Base-by-base conservation (phyloP, 345 rosid genomes). In the Bruguiera gymnorhiza region DNA sequence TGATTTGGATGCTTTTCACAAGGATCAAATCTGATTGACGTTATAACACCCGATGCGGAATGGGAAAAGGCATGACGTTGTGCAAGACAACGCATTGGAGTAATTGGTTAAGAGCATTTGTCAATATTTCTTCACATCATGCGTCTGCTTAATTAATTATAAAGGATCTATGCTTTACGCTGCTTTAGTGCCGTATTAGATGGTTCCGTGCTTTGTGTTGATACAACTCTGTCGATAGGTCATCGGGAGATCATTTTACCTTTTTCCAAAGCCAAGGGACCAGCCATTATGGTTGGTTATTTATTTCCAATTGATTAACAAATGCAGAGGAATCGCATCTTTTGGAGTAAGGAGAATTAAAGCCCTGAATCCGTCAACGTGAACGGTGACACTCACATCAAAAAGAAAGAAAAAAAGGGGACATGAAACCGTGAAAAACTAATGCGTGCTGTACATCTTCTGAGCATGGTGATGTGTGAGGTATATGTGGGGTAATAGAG, bases 141-240 rank as follows among this genome's bases (percentile, higher is more conserved):
- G 18, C 54, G 43, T 27, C 62, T 55, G 29, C 26, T 74, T 65
- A 70, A 78, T 66, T 66, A 76, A 76, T 69, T 2, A 2, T n/a
- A 83, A 83, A 81, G 89, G 82, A 85, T 73, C 70, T 81, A 75
- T 83, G 79, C 89, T 85, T 83, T 81, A 83, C 62, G 72, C 65
- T 60, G 79, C 80, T 76, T 77, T 85, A 60, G 65, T 76, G 57
- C 9, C 46, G 80, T 48, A 72, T 80, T 70, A 57, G 66, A 74
- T 71, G 72, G 73, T 75, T 76, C 60, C 69, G 67, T 61, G 69
- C 31, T 48, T 75, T 52, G 67, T 62, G 65, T 76, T 72, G 23
- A 50, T 65, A 64, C 60, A 70, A 4, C 48, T 65, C 62, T 69
- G 81, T 67, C 62, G 48, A 21, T 73, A 23, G 55, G 48, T 61